Percentiles rank a stretch among this genome's conserved stretches.
Evolutionary conservation across 2,329 filamentous ascomycete genomes (phyloP).

Genomic region (Ilyonectria robusta): DNA sequence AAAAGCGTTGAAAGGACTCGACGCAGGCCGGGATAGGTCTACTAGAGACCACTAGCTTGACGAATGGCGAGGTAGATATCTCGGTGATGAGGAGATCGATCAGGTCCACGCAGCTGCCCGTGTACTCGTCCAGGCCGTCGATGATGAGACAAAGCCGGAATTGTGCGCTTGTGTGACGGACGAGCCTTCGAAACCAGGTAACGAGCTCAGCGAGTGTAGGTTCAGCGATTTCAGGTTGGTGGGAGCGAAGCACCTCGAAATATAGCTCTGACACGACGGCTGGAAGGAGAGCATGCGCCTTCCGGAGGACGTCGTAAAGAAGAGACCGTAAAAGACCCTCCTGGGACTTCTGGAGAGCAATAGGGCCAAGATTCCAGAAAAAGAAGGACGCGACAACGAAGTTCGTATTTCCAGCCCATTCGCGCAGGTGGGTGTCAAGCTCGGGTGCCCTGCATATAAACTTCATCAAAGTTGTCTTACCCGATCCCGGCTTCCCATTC

Average conservation of each 20-base stretch:
- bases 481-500: constrained; percentile 51
- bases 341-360: background rate
- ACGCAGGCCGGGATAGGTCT: background rate
- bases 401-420: background rate
- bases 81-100: background rate
- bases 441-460: constrained; percentile 34
- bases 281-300: background rate
- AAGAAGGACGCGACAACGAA: background rate
- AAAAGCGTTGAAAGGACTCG: too few relatives aligned
- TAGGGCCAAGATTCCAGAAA: background rate
- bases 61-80: background rate
- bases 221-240: background rate
- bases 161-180: background rate
- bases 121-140: background rate
- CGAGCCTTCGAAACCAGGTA: background rate
- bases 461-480: constrained; percentile 52
- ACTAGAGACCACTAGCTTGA: background rate
- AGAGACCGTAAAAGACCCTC: background rate
- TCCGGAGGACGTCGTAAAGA: background rate
- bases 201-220: background rate
- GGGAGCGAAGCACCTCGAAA: background rate
- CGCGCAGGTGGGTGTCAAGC: background rate
- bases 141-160: background rate
- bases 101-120: background rate
- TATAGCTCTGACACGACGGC: background rate